Conservation (phyloP, 768 basidiomycete genomes). For the Lactarius hatsudake region DNA sequence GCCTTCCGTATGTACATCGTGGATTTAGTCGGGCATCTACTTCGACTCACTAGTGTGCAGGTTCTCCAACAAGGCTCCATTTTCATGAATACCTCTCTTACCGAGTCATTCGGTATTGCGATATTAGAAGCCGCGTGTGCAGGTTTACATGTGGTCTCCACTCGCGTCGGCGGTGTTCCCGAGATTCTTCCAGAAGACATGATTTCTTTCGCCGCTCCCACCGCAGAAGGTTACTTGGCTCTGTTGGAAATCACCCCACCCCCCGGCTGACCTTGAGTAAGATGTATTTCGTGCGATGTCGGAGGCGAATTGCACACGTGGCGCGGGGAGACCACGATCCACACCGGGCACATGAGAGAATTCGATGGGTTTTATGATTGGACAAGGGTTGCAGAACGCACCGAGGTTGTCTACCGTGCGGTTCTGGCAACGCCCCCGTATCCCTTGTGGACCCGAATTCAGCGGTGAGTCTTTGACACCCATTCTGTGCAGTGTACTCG, state of each 20-base stretch:
- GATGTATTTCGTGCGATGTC: constrained; percentile 84
- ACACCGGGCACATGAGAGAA: constrained; percentile 65
- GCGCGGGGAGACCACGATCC: constrained; percentile 70
- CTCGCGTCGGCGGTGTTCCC: constrained; percentile 91
- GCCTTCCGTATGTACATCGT: constrained; percentile 44
- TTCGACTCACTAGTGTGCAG: constrained; percentile 37
- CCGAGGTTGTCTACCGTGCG: constrained; percentile 76
- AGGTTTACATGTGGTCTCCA: constrained; percentile 91
- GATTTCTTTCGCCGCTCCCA: constrained; percentile 92
- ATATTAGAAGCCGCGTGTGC: constrained; percentile 96
- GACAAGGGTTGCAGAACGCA: constrained; percentile 73
- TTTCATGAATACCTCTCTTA: constrained; percentile 93
- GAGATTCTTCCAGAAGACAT: constrained; percentile 92
- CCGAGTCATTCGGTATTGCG: constrained; percentile 96
- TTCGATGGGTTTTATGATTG: constrained; percentile 87
- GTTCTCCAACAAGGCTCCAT: constrained; percentile 86
- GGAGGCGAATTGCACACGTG: constrained; percentile 73
- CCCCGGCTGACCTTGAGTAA: constrained; percentile 33
- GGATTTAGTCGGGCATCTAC: background rate
- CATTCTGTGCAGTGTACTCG: background rate
- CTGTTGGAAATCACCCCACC: background rate
- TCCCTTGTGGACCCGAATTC: constrained; percentile 76
- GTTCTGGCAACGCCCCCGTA: constrained; percentile 60
- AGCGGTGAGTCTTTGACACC: constrained; percentile 47
- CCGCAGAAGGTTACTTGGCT: constrained; percentile 72